Evolutionary conservation across 2,329 filamentous ascomycete species (phyloP).

Genomic region (Phialophora verrucosa): DNA sequence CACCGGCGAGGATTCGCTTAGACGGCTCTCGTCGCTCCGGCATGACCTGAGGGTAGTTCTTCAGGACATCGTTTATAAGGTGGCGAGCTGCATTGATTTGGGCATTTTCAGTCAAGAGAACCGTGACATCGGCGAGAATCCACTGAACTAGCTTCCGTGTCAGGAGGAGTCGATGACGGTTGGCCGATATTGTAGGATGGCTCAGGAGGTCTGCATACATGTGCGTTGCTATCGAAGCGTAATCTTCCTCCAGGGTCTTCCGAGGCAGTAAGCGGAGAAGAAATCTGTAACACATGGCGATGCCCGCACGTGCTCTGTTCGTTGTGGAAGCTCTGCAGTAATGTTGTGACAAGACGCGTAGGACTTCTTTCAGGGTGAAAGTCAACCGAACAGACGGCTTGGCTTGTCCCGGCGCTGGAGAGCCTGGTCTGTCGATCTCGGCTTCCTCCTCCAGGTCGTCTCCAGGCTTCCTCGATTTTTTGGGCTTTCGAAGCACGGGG

Average conservation of each 20-base stretch:
- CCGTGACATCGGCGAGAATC: conserved; percentile 77
- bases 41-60: conserved; percentile 89
- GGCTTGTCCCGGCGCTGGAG: conserved; percentile 68
- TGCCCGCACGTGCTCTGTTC: conserved; percentile 78
- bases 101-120: conserved; percentile 85
- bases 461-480: conserved; percentile 69
- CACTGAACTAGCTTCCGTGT: conserved; percentile 83
- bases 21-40: conserved; percentile 86
- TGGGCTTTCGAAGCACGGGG: conserved; percentile 70
- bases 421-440: conserved; percentile 71
- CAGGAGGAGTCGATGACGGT: conserved; percentile 84
- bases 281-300: conserved; percentile 85
- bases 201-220: conserved; percentile 81
- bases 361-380: conserved; percentile 76
- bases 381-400: conserved; percentile 73
- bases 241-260: conserved; percentile 80
- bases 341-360: conserved; percentile 78
- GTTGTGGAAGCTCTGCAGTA: conserved; percentile 80
- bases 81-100: conserved; percentile 81
- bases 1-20: conserved; percentile 81
- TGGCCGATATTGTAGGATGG: conserved; percentile 74
- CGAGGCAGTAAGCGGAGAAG: conserved; percentile 80
- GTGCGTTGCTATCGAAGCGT: conserved; percentile 79
- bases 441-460: conserved; percentile 76
- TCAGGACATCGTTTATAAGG: conserved; percentile 85